These are phyloP conservation scores for Penicillium fimorum DNA, from an alignment of 495 filamentous ascomycete genomes.

Conservation along the genomic window DNA sequence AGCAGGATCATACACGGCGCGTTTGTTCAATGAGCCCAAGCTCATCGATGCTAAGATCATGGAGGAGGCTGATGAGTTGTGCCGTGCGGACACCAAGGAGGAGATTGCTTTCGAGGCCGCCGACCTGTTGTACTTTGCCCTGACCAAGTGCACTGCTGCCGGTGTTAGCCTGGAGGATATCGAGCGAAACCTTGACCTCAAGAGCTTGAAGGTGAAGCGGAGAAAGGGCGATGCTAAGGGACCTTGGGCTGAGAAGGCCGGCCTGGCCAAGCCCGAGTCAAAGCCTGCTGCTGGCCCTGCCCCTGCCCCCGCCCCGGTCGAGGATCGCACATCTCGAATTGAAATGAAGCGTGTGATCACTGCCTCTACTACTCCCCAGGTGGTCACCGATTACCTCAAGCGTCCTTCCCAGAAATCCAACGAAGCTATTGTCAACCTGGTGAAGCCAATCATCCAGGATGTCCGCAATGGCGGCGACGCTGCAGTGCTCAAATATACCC, in stretches of 20 bases:
- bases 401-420: conserved; percentile 91
- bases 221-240: conserved; percentile 92
- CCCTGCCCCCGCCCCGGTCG: conserved; percentile 42
- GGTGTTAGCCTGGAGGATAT: conserved; percentile 85
- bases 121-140: conserved; percentile 91
- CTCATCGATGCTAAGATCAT: conserved; percentile 92
- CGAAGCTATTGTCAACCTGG: conserved; percentile 84
- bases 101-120: conserved; percentile 92
- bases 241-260: conserved; percentile 79
- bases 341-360: conserved; percentile 78
- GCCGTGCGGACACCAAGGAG: conserved; percentile 74
- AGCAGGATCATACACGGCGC: conserved; percentile 85
- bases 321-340: conserved; percentile 61
- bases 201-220: conserved; percentile 89
- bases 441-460: conserved; percentile 85
- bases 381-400: conserved; percentile 69
- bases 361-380: conserved; percentile 53
- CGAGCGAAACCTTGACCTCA: conserved; percentile 87
- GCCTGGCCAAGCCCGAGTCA: conserved; percentile 48
- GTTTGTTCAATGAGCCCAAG: conserved; percentile 87
- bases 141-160: conserved; percentile 79
- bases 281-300: conserved; percentile 45
- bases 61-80: conserved; percentile 95
- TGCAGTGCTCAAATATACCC: conserved; percentile 84
- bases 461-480: conserved; percentile 79